These are phyloP conservation scores for Alternaria tenuissima DNA, from an alignment of 2,329 filamentous ascomycete species.

Conservation along the genomic window DNA sequence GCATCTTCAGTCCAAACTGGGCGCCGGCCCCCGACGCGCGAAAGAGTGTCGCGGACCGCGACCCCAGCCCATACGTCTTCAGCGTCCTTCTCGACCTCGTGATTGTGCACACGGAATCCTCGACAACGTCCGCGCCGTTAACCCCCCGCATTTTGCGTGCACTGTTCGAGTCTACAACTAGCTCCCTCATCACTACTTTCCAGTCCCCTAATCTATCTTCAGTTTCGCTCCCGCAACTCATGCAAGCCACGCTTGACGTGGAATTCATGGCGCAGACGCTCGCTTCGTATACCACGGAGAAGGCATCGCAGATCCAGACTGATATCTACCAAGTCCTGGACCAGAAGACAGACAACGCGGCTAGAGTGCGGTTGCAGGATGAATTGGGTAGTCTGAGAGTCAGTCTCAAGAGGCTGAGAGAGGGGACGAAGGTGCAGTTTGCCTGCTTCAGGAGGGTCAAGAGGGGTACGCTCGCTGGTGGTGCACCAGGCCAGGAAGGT, in stretches of 20 bases:
- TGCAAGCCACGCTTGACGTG: conserved; percentile 97
- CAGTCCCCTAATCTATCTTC: conserved; percentile 57
- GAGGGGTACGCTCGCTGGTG: conserved; percentile 20
- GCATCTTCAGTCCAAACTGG: conserved; percentile 78
- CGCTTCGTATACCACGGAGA: conserved; percentile 85
- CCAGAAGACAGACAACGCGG: conserved; percentile 85
- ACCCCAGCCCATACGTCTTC: conserved; percentile 90
- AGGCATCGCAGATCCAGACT: conserved; percentile 81
- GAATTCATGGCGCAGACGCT: conserved; percentile 97
- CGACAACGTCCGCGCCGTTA: conserved; percentile 69
- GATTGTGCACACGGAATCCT: conserved; percentile 82
- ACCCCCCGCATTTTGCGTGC: conserved; percentile 84
- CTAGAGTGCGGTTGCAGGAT: conserved; percentile 78
- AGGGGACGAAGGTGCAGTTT: conserved; percentile 50
- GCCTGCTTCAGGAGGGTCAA: conserved; percentile 45
- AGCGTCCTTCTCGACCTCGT: conserved; percentile 85
- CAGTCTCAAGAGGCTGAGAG: conserved; percentile 72
- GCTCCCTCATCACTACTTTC: conserved; percentile 84
- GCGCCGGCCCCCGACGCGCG: conserved; percentile 60
- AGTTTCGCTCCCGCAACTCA: conserved; percentile 82
- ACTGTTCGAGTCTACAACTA: conserved; percentile 81
- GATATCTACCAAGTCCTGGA: conserved; percentile 94
- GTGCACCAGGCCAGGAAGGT: conserved; percentile 11
- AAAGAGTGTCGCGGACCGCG: conserved; percentile 62
- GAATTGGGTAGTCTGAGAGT: conserved; percentile 90